phyloP scores from a whole-genome alignment of 2,329 filamentous ascomycete genomes.

The Calonectria pteridis region DNA sequence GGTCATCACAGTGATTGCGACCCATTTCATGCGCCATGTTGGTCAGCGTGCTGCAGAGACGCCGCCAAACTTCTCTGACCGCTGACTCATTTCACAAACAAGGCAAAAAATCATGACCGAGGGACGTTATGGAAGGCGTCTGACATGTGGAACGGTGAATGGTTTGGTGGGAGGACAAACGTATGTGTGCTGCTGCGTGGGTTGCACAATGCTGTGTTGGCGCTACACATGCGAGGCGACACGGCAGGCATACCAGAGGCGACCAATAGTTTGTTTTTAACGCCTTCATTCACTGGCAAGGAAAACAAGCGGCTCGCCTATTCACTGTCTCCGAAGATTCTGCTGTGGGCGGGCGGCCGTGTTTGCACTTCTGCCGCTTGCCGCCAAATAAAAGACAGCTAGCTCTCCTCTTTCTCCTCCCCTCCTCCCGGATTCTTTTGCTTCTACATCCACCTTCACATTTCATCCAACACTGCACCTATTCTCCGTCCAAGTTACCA shows the following conservation, averaged over 20 bases:
- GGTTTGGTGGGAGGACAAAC: background rate
- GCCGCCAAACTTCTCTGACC: background rate
- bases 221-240: background rate
- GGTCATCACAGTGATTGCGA: background rate
- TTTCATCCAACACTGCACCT: background rate
- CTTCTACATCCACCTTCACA: background rate
- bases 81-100: background rate
- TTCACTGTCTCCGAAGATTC: background rate
- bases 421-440: background rate
- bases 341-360: background rate
- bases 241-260: background rate
- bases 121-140: too few species aligned
- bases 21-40: background rate
- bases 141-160: background rate
- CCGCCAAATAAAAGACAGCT: background rate
- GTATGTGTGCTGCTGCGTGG: too few species aligned
- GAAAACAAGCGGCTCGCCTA: background rate
- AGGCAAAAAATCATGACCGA: background rate
- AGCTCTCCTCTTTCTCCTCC: background rate
- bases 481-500: background rate
- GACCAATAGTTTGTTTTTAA: background rate
- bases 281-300: background rate
- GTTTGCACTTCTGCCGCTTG: background rate
- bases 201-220: background rate
- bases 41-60: background rate